These are phyloP conservation scores for Colletotrichum cuscutae DNA, from an alignment of 2,329 filamentous ascomycete species.

Conservation along the genomic window DNA sequence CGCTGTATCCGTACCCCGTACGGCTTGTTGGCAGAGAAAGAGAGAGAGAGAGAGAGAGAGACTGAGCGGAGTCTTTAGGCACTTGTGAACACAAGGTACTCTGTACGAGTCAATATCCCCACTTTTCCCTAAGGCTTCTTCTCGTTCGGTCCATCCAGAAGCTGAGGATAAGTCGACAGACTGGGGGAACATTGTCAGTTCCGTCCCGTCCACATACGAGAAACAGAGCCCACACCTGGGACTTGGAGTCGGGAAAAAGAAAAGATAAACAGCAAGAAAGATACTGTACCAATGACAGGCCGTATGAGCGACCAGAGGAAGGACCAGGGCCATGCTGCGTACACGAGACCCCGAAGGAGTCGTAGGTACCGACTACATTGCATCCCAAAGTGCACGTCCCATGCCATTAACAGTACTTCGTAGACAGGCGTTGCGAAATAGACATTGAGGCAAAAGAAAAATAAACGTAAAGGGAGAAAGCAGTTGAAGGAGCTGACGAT, in stretches of 20 bases:
- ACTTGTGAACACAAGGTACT: constrained; percentile 4
- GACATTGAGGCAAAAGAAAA: background rate
- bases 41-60: background rate
- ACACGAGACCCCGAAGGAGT: background rate
- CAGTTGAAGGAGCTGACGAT: background rate
- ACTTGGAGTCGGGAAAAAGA: background rate
- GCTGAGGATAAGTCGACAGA: constrained; percentile 6
- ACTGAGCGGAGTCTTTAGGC: background rate
- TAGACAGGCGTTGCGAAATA: background rate
- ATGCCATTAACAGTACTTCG: background rate
- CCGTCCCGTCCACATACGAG: background rate
- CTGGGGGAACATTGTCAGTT: background rate
- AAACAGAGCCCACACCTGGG: constrained; percentile 9
- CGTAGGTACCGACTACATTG: background rate
- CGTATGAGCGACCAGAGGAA: background rate
- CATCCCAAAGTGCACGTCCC: background rate
- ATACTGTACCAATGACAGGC: background rate
- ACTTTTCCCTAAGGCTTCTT: constrained; percentile 20
- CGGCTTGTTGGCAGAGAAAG: background rate
- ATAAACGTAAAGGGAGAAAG: background rate
- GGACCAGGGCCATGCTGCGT: background rate
- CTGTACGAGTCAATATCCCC: constrained; percentile 26
- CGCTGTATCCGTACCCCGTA: background rate
- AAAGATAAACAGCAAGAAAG: background rate
- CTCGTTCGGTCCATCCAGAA: constrained; percentile 9